Evolutionary conservation across 2,329 filamentous ascomycete genomes (phyloP), one percentile per base, ranked within the genome.

Genomic region (Monosporascus sp.): DNA sequence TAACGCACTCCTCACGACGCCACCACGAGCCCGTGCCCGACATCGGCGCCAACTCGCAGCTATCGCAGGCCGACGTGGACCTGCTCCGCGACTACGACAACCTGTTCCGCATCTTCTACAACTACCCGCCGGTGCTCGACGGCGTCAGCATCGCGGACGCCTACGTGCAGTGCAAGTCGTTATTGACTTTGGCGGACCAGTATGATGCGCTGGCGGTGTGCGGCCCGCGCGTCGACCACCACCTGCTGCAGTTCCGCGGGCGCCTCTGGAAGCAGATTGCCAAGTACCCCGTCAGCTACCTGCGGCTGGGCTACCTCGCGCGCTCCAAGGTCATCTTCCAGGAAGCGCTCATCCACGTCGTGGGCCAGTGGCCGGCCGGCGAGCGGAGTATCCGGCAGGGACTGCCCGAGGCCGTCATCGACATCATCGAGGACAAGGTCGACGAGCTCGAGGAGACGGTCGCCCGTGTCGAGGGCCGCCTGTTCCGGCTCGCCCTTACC

Each of bases 191-290:
- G 19, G 93, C 91, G n/a, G 92, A 97, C 71, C 90, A 94, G 76
- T 97, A 97, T 74, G 92, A 96, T 68, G 91, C 92, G 16, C 80
- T 97, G 14, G 80, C 86, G 31, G 91, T 97, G 17, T 91, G 95
- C 8, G 92, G 92, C 0, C 90, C 90, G 1, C 84, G 93, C 38
- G 89, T 97, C 45, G 93, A 97, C 71, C 92, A 97, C 73, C 93
- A 97, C 69, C 79, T 97, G 16, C 77, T 97, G 17, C 90, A 94
- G 62, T 97, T 97, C 69, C 91, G 94, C 64, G 89, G 88, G 22
- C 83, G 91, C 2, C 80, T 97, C 2, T 97, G 92, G 87, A 96
- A 94, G 71, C 93, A 97, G 71, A 95, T 97, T 58, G 91, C 92
- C 50, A 97, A 96, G 72, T 97, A 97, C 67, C 92, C 93, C 14